phyloP scores from a whole-genome alignment of 2,329 filamentous ascomycete genomes.

The Thelonectria rubi region DNA sequence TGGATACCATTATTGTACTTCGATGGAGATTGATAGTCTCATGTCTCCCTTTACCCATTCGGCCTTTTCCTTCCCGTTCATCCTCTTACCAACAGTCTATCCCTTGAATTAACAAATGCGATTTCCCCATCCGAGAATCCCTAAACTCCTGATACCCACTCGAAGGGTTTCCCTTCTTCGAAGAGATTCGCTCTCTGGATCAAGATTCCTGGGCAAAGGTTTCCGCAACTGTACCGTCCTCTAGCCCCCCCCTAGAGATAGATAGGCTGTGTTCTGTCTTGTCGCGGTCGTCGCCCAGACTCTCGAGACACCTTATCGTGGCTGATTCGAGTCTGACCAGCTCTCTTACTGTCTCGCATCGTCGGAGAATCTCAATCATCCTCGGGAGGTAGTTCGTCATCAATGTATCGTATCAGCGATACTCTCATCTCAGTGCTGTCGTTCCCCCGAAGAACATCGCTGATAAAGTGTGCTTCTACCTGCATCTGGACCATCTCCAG shows the following conservation, averaged over 20 bases:
- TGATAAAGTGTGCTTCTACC: conserved; percentile 95
- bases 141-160: conserved; percentile 6
- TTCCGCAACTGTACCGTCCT: neutral
- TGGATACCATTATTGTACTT: too few relatives aligned
- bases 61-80: too few relatives aligned
- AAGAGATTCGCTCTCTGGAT: neutral
- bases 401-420: conserved; percentile 90
- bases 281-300: neutral
- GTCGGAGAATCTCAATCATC: conserved; percentile 72
- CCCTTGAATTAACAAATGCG: conserved; percentile 15
- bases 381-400: conserved; percentile 96
- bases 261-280: neutral
- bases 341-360: conserved; percentile 5
- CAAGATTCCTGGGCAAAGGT: conserved; percentile 3
- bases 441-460: conserved; percentile 89
- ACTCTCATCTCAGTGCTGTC: conserved; percentile 98
- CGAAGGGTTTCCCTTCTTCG: conserved; percentile 2
- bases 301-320: neutral
- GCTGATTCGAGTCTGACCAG: neutral
- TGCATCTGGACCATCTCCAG: conserved; percentile 99
- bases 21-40: too few relatives aligned
- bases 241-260: neutral
- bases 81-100: neutral
- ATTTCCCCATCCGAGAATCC: neutral
- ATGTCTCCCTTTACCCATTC: too few relatives aligned